Evolutionary conservation across 257 asterid genomes (phyloP).

Genomic region (Penstemon newberryi): DNA sequence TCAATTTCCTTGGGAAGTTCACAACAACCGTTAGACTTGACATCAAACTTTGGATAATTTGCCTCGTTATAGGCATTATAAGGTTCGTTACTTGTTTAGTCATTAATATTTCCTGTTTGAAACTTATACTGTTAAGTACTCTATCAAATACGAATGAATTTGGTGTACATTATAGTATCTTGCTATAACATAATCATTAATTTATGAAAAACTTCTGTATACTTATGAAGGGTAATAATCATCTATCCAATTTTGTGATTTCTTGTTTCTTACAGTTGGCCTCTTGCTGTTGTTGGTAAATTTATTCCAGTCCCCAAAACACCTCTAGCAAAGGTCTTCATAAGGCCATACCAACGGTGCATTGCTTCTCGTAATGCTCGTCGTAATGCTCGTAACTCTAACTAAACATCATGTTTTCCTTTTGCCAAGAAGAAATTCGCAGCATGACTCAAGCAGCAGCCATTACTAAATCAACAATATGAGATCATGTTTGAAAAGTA

Average conservation of each 20-base stretch:
- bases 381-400: constrained; percentile 35
- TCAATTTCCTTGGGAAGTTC: constrained; percentile 82
- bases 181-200: not conserved
- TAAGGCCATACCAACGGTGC: constrained; percentile 67
- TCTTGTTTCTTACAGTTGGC: constrained; percentile 67
- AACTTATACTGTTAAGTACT: not conserved
- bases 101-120: not conserved
- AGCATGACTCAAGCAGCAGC: constrained; percentile 21
- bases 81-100: constrained; percentile 47
- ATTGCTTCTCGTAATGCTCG: constrained; percentile 53
- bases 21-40: constrained; percentile 54
- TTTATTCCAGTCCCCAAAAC: constrained; percentile 83
- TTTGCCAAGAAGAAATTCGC: constrained; percentile 20
- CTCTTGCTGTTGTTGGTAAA: constrained; percentile 82
- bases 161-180: not conserved
- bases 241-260: not conserved
- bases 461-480: constrained; percentile 1
- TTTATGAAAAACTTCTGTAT: not conserved
- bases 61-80: constrained; percentile 60
- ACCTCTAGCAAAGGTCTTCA: constrained; percentile 73
- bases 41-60: constrained; percentile 63
- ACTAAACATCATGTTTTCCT: constrained; percentile 25
- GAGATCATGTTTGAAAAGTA: constrained; percentile 18
- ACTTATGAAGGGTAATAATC: not conserved
- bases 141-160: too few species aligned